phyloP scores from a whole-genome alignment of 2,329 filamentous ascomycete species.

The Cladophialophora immunda region DNA sequence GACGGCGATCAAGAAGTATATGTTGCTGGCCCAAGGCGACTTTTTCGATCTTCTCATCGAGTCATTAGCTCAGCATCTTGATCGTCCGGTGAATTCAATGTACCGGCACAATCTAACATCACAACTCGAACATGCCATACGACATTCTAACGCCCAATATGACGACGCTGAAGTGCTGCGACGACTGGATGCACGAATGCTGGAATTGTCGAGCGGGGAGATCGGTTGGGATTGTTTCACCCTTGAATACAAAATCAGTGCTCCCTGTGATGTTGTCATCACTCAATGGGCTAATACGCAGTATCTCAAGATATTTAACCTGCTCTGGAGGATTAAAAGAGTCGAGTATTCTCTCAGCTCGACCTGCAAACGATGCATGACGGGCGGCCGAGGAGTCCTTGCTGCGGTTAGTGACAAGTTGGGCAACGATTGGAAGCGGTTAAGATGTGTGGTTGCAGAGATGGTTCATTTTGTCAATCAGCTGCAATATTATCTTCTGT shows the following conservation, averaged over 20 bases:
- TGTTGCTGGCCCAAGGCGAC: slow-evolving; percentile 92
- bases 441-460: slow-evolving; percentile 86
- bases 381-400: slow-evolving; percentile 89
- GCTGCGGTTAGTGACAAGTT: slow-evolving; percentile 77
- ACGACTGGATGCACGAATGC: slow-evolving; percentile 94
- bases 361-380: slow-evolving; percentile 96
- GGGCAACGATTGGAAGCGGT: slow-evolving; percentile 85
- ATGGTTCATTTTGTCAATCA: slow-evolving; percentile 99
- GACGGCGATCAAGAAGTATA: slow-evolving; percentile 89
- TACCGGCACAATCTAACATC: slow-evolving; percentile 96
- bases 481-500: slow-evolving; percentile 97
- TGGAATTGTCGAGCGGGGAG: slow-evolving; percentile 93
- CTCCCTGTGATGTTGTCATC: slow-evolving; percentile 94
- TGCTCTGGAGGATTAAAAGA: slow-evolving; percentile 96
- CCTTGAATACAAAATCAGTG: slow-evolving; percentile 96
- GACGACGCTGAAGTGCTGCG: slow-evolving; percentile 91
- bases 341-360: slow-evolving; percentile 93
- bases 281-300: slow-evolving; percentile 95
- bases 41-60: slow-evolving; percentile 98
- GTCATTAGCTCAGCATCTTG: slow-evolving; percentile 88
- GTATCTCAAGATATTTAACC: slow-evolving; percentile 99
- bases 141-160: slow-evolving; percentile 95
- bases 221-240: slow-evolving; percentile 99
- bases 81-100: slow-evolving; percentile 94
- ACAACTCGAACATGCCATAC: slow-evolving; percentile 96